Conservation (phyloP, 169 alveolate species). For the Eimeria maxima region DNA sequence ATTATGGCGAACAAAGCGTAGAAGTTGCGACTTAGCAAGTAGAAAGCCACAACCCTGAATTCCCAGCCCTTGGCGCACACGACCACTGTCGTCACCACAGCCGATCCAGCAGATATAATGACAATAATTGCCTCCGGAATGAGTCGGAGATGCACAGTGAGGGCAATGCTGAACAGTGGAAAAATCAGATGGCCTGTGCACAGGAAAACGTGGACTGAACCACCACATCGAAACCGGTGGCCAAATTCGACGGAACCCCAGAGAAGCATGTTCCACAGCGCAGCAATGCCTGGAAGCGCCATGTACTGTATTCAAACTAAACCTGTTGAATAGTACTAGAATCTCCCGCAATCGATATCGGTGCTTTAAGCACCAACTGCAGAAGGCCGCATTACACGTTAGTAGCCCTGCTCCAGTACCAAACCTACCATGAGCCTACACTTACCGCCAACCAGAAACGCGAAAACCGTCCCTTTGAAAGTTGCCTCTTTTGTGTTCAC, state of each 20-base stretch:
- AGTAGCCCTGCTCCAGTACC: neutral
- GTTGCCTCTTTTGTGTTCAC: neutral
- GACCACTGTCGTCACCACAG: slow-evolving; percentile 2
- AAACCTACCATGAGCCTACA: neutral
- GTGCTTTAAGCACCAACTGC: neutral
- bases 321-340: too few relatives aligned
- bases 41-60: neutral
- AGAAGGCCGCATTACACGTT: neutral
- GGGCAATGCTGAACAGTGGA: slow-evolving; percentile 47
- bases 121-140: slow-evolving; percentile 41
- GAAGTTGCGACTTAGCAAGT: slow-evolving; percentile 20
- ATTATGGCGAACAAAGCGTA: slow-evolving; percentile 32
- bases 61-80: slow-evolving; percentile 39
- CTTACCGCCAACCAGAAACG: slow-evolving; percentile 42
- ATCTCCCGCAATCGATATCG: too few relatives aligned
- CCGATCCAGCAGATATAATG: neutral
- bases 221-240: neutral
- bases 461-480: neutral
- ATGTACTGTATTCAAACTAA: too few relatives aligned
- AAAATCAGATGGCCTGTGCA: slow-evolving; percentile 48
- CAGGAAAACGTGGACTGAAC: neutral
- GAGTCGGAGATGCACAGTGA: slow-evolving; percentile 55
- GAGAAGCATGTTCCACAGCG: neutral
- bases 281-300: too few relatives aligned
- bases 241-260: neutral